phyloP scores from a whole-genome alignment of 2,329 filamentous ascomycete genomes.

The Diaporthe vexans region DNA sequence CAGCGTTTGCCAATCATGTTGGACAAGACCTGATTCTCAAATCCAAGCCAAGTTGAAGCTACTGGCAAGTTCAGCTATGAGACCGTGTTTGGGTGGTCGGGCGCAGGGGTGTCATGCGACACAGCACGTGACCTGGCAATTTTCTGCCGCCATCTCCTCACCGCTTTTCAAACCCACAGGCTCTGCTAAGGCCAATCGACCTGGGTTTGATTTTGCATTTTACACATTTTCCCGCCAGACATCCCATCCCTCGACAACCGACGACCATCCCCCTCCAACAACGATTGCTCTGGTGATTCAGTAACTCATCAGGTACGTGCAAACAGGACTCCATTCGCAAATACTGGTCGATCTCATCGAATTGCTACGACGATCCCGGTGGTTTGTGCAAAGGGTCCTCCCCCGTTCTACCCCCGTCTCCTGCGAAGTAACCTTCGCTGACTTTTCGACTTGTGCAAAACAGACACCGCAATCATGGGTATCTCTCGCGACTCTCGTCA shows the following conservation, averaged over 20 bases:
- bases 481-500: slow-evolving; percentile 99
- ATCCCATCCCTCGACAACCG: slow-evolving; percentile 40
- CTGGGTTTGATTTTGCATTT: slow-evolving; percentile 33
- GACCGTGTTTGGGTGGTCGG: background rate
- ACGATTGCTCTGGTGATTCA: slow-evolving; percentile 43
- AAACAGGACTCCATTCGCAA: background rate
- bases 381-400: background rate
- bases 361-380: background rate
- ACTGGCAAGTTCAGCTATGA: background rate
- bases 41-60: background rate
- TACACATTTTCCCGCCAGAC: slow-evolving; percentile 32
- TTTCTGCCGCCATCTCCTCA: background rate
- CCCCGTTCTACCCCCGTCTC: background rate
- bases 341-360: background rate
- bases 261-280: slow-evolving; percentile 39
- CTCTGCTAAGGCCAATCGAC: slow-evolving; percentile 13
- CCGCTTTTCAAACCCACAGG: slow-evolving; percentile 39
- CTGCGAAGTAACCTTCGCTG: slow-evolving; percentile 39
- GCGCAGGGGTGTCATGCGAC: slow-evolving; percentile 17
- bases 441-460: slow-evolving; percentile 48
- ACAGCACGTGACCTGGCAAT: slow-evolving; percentile 24
- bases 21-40: no score
- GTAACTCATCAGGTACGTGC: slow-evolving; percentile 43
- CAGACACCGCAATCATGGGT: slow-evolving; percentile 92
- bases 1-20: background rate